Base-by-base conservation (phyloP, 345 rosid species). In the Alliaria petiolata region DNA sequence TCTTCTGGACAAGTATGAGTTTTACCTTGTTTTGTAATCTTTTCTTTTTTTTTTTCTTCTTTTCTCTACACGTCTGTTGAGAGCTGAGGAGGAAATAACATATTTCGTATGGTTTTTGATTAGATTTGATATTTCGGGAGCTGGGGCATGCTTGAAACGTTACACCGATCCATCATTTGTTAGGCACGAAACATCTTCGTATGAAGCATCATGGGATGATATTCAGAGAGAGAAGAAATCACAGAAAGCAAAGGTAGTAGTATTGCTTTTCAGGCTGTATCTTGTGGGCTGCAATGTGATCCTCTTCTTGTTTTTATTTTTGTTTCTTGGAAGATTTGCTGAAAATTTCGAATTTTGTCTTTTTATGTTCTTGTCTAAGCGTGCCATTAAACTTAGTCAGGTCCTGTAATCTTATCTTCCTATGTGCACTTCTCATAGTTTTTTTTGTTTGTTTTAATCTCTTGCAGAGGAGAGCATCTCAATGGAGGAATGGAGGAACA, bases 41-140 rank as follows among this genome's bases (percentile, higher is more conserved):
- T 16, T 52, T 49, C 31, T 17, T n/a, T n/a, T n/a, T n/a, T n/a
- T n/a, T n/a, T n/a, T n/a, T n/a, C n/a, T n/a, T n/a, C n/a, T n/a
- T 43, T 4, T 54, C 61, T 38, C 46, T 43, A 25, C 25, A 62
- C 12, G 26, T 50, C 51, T 72, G 59, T 62, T 33, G 38, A n/a
- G 62, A 65, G 56, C 36, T 64, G 69, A 55, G 15, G 42, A 10
- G 30, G 60, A 17, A 36, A 8, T 76, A 65, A 68, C 50, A 14
- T n/a, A 7, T 8, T 58, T 47, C 25, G 42, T 55, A 6, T 70
- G 60, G 58, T 15, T 80, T 60, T 62, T 39, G n/a, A 45, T 74
- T 81, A 95, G 99, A 73, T 95, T 87, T 77, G 98, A 95, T 88
- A 89, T 87, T 75, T 97, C 95, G 20, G 99, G 99, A 42, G 97